Evolutionary conservation across 106 monocot species (phyloP).

Genomic region (Dendrobium catenatum): DNA sequence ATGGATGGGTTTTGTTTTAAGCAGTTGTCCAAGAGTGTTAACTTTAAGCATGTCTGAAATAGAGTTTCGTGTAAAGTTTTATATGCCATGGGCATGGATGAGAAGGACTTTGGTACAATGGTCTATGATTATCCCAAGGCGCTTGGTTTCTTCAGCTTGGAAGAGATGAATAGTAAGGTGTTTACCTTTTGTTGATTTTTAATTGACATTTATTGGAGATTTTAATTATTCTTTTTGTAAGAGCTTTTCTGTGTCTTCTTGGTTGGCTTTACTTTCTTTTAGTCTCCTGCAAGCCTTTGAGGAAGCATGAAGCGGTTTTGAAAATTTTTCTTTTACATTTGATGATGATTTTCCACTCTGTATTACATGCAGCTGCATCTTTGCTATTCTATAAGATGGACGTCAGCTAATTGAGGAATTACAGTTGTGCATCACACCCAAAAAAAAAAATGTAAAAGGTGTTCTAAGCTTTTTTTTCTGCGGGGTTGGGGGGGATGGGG

Average conservation of each 20-base stretch:
- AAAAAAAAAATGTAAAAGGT: too few species aligned
- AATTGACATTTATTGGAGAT: neutral
- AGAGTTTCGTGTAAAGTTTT: conserved; percentile 58
- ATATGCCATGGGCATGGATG: conserved; percentile 74
- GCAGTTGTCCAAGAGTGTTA: conserved; percentile 69
- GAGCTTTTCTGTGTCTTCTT: neutral
- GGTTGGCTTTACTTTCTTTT: neutral
- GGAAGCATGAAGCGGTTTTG: neutral
- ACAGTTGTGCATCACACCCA: too few species aligned
- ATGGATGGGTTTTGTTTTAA: conserved; percentile 85
- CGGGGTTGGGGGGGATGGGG: too few species aligned
- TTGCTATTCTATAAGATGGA: too few species aligned
- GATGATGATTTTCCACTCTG: too few species aligned
- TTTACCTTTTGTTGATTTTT: conserved; percentile 12
- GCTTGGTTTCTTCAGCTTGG: conserved; percentile 74
- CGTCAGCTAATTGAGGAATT: too few species aligned
- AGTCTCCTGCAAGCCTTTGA: neutral
- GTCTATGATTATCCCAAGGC: conserved; percentile 88
- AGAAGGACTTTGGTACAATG: conserved; percentile 92
- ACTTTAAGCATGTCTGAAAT: conserved; percentile 54
- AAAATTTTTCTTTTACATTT: too few species aligned
- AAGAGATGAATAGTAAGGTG: conserved; percentile 97
- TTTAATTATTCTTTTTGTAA: neutral
- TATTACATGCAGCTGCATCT: too few species aligned
- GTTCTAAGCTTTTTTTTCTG: too few species aligned